phyloP scores from a whole-genome alignment of 1,139 yeast species.

The Suhomyces yuchorum region DNA sequence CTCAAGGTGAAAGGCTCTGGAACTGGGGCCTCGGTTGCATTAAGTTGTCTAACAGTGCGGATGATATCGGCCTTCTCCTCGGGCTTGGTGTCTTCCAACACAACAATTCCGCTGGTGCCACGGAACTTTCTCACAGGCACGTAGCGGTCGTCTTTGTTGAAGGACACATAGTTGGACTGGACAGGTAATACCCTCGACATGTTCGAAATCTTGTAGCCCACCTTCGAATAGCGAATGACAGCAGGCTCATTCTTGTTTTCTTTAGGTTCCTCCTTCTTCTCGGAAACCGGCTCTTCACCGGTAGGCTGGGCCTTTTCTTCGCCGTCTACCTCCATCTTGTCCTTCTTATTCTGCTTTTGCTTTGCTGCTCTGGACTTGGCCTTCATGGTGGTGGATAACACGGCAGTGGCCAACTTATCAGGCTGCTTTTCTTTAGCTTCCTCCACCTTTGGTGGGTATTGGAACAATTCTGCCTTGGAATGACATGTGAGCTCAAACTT shows the following conservation, averaged over 20 bases:
- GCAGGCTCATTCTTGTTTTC: constrained; percentile 32
- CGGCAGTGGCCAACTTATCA: constrained; percentile 90
- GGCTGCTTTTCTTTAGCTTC: constrained; percentile 81
- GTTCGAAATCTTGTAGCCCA: constrained; percentile 71
- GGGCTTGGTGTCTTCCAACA: constrained; percentile 72
- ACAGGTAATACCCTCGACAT: constrained; percentile 90
- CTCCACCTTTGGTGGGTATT: constrained; percentile 87
- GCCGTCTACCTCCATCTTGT: constrained; percentile 32
- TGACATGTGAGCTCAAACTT: constrained; percentile 80
- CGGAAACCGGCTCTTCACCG: constrained; percentile 16
- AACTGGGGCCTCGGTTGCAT: constrained; percentile 82
- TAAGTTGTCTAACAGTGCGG: constrained; percentile 83
- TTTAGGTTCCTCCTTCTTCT: constrained; percentile 26
- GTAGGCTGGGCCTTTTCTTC: constrained; percentile 21
- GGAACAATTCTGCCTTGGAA: constrained; percentile 76
- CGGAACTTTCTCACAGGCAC: constrained; percentile 80
- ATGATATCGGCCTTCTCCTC: constrained; percentile 66
- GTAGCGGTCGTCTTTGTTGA: constrained; percentile 74
- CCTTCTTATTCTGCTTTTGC: constrained; percentile 62
- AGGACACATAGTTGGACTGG: constrained; percentile 81
- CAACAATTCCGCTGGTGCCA: constrained; percentile 80
- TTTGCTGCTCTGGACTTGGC: constrained; percentile 90
- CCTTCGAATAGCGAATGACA: constrained; percentile 49
- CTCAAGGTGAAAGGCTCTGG: constrained; percentile 81
- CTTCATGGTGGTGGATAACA: constrained; percentile 86